Base-by-base conservation (phyloP, 106 monocot species). In the Chionographis japonica region DNA sequence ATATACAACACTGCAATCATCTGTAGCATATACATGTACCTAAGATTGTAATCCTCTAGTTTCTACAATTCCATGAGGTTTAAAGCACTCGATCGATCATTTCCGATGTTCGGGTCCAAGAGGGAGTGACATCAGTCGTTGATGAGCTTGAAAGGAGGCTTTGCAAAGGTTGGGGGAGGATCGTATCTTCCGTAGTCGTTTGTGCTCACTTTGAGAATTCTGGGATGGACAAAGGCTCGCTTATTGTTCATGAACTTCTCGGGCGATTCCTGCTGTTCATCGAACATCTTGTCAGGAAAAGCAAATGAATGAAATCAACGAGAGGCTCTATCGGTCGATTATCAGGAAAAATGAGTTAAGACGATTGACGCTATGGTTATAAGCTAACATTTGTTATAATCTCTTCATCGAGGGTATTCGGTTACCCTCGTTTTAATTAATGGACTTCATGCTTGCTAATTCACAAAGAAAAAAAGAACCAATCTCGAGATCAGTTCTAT, bases 91-190 rank as follows among this genome's bases (percentile, higher is more conserved):
- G 27, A 27, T 27, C 27, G 27, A 27, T 27, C 27, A 27, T 27
- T 27, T 27, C 27, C 27, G 27, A 27, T 27, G 27, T 27, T 27
- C 27, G 27, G 27, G 27, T 27, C 27, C 27, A 27, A 27, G 27
- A 55, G 16, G 56, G 14, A 38, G 38, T 62, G 11, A 65, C 40
- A 16, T 20, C n/a, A 89, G 56, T 89, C 79, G 2, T 85, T 85
- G 74, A 89, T 89, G 35, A 78, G 84, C 77, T 89, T 89, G 68
- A 79, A 85, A 59, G 64, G 70, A 54, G 89, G 89, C 68, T 80
- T 89, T 16, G 38, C 41, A 46, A 89, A 61, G 20, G 82, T 27
- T 9, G 89, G 89, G 46, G 89, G 52, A 71, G 89, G 74, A 58
- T 89, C 85, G 50, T 79, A 85, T 40, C 19, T 70, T 35, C 69